Percentiles rank a stretch among this genome's conserved stretches.
Evolutionary conservation across 805 yeast genomes (phyloP).

Genomic region (Komagataella pseudopastoris): DNA sequence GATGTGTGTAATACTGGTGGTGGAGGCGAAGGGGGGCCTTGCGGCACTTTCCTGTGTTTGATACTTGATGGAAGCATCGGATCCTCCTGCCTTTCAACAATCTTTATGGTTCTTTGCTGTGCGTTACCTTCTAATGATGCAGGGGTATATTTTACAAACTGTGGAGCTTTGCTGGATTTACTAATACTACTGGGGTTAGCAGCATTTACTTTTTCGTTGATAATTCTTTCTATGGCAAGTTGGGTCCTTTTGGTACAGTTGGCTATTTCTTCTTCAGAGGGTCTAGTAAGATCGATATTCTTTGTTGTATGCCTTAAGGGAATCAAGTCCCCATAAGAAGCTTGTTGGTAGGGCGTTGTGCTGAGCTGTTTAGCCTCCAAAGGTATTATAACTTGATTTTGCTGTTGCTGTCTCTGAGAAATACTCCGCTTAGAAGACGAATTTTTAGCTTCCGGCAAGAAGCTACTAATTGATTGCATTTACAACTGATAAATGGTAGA

Average conservation of each 20-base stretch:
- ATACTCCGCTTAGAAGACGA: background rate
- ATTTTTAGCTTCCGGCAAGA: background rate
- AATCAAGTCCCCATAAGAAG: background rate
- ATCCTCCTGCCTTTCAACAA: slow-evolving; percentile 58
- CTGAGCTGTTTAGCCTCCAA: background rate
- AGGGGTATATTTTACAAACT: background rate
- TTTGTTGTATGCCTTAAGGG: background rate
- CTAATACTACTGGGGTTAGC: slow-evolving; percentile 13
- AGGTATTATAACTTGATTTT: background rate
- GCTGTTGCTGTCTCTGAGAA: background rate
- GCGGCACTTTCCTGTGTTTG: slow-evolving; percentile 60
- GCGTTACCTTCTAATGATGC: background rate
- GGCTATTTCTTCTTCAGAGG: slow-evolving; percentile 26
- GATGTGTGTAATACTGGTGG: slow-evolving; percentile 53
- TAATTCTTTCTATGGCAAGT: slow-evolving; percentile 35
- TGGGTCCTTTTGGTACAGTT: slow-evolving; percentile 42
- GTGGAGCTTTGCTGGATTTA: background rate
- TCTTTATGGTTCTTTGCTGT: slow-evolving; percentile 38
- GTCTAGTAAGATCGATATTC: background rate
- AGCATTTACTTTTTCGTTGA: slow-evolving; percentile 27
- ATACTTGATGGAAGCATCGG: slow-evolving; percentile 80
- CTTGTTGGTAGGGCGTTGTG: background rate
- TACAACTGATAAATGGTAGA: background rate
- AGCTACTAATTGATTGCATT: background rate
- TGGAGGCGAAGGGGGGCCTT: slow-evolving; percentile 46